Evolutionary conservation across 73 alveolate species (phyloP), one percentile per base, ranked within the genome.

Genomic region (Uronychia setigera): DNA sequence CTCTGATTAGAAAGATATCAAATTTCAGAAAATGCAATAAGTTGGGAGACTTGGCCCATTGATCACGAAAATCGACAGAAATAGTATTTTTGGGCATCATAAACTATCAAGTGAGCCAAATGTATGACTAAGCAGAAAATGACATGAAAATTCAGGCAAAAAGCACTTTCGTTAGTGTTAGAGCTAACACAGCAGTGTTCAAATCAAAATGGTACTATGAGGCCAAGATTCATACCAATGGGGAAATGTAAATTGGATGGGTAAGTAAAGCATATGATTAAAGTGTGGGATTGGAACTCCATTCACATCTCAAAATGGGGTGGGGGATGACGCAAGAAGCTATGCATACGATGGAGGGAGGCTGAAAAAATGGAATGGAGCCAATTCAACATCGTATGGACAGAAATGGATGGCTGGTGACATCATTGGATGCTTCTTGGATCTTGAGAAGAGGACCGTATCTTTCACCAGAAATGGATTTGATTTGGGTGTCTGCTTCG

Each of bases 201-300:
- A 91, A 83, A 35, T 96, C 96, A 13, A 88, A 88, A 84, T 94
- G 93, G 91, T 88, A 91, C 85, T 94, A 91, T 88, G 98, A 94
- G 82, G 95, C 83, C 29, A 67, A 82, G 25, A 58, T 94, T 35
- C 26, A 88, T 60, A 79, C 98, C 32, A 76, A 84, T 59, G 98
- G 98, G 26, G 82, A 91, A 59, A 87, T 94, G 94, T 90, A 94
- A 94, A 87, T 94, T 31, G 98, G 98, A 26, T 91, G 94, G 91
- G 67, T 46, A 46, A 5, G 67, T 11, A 19, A 11, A 46, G 67
- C n/a, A 46, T 46, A 11, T 46, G 19, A 46, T 11, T 11, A 11
- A 11, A 46, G 67, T 81, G 94, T 29, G 92, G 90, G 59, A 35
- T 91, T 29, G 86, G 58, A 30, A 94, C 98, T 0, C 88, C 84